These are phyloP conservation scores for Phytopythium delawarense DNA, from an alignment of 352 stramenopile species.

Conservation along the genomic window DNA sequence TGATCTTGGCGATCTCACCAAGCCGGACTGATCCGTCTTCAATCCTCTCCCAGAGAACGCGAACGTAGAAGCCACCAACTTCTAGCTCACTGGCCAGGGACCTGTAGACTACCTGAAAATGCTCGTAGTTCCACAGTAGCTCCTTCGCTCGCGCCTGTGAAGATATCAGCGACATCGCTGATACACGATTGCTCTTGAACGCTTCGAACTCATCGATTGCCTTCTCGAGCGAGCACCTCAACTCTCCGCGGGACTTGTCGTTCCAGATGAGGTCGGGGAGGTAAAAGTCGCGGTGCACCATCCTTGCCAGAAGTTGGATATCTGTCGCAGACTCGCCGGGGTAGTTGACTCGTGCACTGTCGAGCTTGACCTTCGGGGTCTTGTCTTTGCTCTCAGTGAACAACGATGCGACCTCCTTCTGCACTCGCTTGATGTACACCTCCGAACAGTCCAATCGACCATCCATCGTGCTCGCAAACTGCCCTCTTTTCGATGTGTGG, in stretches of 20 bases:
- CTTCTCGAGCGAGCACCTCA: constrained; percentile 41
- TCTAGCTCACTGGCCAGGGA: constrained; percentile 59
- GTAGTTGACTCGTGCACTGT: constrained; percentile 66
- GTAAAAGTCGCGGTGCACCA: constrained; percentile 69
- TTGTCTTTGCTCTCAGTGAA: constrained; percentile 23
- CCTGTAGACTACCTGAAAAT: constrained; percentile 63
- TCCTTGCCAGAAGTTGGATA: constrained; percentile 53
- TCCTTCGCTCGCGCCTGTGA: constrained; percentile 20
- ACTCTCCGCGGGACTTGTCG: constrained; percentile 41
- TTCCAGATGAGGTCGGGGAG: constrained; percentile 84
- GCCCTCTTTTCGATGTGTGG: constrained; percentile 13
- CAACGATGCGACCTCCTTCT: constrained; percentile 47
- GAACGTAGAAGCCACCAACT: constrained; percentile 64
- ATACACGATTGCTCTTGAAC: constrained; percentile 31
- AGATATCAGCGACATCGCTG: constrained; percentile 14
- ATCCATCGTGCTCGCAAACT: constrained; percentile 18
- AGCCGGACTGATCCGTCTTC: constrained; percentile 67
- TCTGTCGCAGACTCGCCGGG: constrained; percentile 64
- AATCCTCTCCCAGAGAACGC: constrained; percentile 64
- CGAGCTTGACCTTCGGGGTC: constrained; percentile 32
- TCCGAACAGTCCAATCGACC: constrained; percentile 28
- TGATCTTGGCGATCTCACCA: constrained; percentile 38
- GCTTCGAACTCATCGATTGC: constrained; percentile 47
- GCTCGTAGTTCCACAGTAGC: constrained; percentile 61
- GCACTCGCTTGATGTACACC: constrained; percentile 71